phyloP scores from a whole-genome alignment of 1,284 basidiomycete genomes.

The Ustilago crameri region DNA sequence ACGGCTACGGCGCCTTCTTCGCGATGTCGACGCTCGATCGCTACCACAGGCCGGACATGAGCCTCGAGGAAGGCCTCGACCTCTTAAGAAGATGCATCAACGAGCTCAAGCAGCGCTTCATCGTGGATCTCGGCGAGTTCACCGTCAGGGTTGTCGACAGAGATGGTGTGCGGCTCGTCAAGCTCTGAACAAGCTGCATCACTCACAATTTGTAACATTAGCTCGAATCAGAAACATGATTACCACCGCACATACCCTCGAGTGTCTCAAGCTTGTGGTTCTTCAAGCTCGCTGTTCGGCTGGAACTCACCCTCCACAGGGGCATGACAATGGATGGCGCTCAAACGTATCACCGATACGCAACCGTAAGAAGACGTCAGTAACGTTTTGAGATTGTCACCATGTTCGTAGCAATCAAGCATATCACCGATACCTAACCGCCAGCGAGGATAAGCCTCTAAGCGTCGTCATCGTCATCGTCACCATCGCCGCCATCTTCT shows the following conservation, averaged over 20 bases:
- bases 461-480: not conserved
- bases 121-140: slow-evolving; percentile 81
- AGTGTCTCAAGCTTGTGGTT: no score
- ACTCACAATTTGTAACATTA: slow-evolving; percentile 13
- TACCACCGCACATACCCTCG: no score
- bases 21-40: slow-evolving; percentile 87
- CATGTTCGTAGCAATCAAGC: no score
- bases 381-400: no score
- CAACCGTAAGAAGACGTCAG: no score
- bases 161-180: slow-evolving; percentile 81
- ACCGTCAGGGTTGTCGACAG: slow-evolving; percentile 91
- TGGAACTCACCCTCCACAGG: no score
- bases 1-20: slow-evolving; percentile 95
- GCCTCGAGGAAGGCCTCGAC: slow-evolving; percentile 84
- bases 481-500: not conserved
- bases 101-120: slow-evolving; percentile 82
- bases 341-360: no score
- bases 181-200: slow-evolving; percentile 15
- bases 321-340: slow-evolving; percentile 5
- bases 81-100: slow-evolving; percentile 85
- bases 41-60: slow-evolving; percentile 80
- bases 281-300: no score
- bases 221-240: no score
- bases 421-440: slow-evolving; percentile 16
- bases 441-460: not conserved